Evolutionary conservation across 257 asterid genomes (phyloP), one percentile per base, ranked within the genome.

Genomic region (Henckelia pumila): DNA sequence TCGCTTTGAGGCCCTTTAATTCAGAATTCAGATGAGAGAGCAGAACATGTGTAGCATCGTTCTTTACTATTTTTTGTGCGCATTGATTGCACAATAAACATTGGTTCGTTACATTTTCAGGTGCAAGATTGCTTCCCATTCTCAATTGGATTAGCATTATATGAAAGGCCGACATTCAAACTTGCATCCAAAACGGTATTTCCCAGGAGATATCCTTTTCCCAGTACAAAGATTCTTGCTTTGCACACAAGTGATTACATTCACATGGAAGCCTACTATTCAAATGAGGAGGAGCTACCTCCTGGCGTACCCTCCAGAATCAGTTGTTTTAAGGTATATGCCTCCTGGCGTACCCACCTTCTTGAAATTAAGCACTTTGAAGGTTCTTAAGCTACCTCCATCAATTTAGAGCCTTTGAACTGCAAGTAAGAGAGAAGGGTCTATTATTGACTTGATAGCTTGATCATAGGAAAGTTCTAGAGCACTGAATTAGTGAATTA

Each of bases 41-140:
- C 26, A 70, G 65, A 61, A 29, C 32, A 55, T 14, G 21, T 16
- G 35, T 58, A 28, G 24, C 33, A 47, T 69, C 47, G 32, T 44
- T 53, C 9, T 37, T 7, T 23, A 30, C 63, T 32, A 61, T 22
- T 37, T 73, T 63, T 57, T 23, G 57, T 2, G 26, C 19, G 30
- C 23, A 8, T 56, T 76, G 63, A 74, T 17, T 61, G 64, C 58
- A 55, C 56, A 26, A 56, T 56, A 25, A 60, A 64, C 29, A 33
- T 79, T 70, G 21, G 50, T 76, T 71, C 66, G 25, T 66, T 71
- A 56, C 53, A 61, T 75, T 68, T 85, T 64, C 95, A 94, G 99
- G 92, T 94, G 72, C 92, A 88, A 78, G 99, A 94, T 78, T 79
- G 86, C 75, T 83, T 85, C 79, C 97, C 99, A 26, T 94, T 84